Percentiles rank a stretch among this genome's conserved stretches.
phyloP scores from a whole-genome alignment of 176 grass and related monocot species.

The Musa itinerans region DNA sequence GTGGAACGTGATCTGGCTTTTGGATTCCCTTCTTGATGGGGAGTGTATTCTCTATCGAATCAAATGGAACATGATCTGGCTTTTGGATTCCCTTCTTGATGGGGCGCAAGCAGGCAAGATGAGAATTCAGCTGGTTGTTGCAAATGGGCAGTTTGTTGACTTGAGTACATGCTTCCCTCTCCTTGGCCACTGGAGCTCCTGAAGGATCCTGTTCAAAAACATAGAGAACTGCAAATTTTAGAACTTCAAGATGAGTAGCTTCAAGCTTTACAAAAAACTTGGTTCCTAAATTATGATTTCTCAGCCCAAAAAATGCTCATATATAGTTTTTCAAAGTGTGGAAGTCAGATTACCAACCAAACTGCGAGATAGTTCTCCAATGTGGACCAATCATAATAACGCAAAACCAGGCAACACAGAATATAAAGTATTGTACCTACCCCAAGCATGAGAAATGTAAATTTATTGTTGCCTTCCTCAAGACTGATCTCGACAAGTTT shows the following conservation, averaged over 20 bases:
- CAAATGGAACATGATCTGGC: slow-evolving; percentile 53
- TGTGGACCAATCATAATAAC: not conserved
- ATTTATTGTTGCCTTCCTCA: slow-evolving; percentile 48
- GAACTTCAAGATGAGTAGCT: not conserved
- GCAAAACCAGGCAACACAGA: no score
- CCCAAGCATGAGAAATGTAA: slow-evolving; percentile 78
- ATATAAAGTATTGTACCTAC: slow-evolving; percentile 23
- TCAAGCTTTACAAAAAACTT: not conserved
- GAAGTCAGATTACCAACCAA: not conserved
- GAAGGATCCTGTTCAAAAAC: slow-evolving; percentile 51
- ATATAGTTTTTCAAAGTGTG: no score
- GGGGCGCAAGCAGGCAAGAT: slow-evolving; percentile 55
- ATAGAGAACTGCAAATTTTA: not conserved
- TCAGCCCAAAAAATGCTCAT: no score
- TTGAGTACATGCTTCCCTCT: slow-evolving; percentile 48
- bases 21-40: slow-evolving; percentile 36
- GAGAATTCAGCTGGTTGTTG: slow-evolving; percentile 53
- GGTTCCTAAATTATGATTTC: no score
- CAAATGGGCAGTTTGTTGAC: slow-evolving; percentile 52
- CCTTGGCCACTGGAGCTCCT: slow-evolving; percentile 54
- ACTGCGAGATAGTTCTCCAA: not conserved
- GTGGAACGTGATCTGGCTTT: slow-evolving; percentile 41
- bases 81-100: slow-evolving; percentile 36
- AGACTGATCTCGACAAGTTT: slow-evolving; percentile 53
- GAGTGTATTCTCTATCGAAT: slow-evolving; percentile 26